These are phyloP conservation scores for Guyanaporus albipodus DNA, from an alignment of 768 basidiomycete genomes.

Conservation along the genomic window DNA sequence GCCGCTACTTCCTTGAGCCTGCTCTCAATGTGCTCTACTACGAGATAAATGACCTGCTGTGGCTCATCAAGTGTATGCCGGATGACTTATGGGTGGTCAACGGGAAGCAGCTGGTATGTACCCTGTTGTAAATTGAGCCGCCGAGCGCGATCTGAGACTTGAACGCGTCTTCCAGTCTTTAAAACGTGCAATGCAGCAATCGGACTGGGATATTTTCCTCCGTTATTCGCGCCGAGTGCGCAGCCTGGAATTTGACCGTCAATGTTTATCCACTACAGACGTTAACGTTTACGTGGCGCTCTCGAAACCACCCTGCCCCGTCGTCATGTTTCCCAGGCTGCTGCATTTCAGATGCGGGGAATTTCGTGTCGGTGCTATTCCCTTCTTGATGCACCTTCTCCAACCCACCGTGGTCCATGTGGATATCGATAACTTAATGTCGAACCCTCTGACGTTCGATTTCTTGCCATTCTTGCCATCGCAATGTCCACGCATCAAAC, in stretches of 20 bases:
- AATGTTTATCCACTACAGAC: slow-evolving; percentile 23
- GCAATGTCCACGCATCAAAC: slow-evolving; percentile 23
- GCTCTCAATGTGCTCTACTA: slow-evolving; percentile 31
- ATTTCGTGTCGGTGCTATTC: slow-evolving; percentile 18
- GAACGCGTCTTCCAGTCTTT: slow-evolving; percentile 16
- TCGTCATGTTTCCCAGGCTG: slow-evolving; percentile 24
- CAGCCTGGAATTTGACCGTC: slow-evolving; percentile 30
- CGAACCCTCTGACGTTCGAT: slow-evolving; percentile 18
- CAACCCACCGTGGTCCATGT: slow-evolving; percentile 24
- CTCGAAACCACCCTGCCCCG: slow-evolving; percentile 11
- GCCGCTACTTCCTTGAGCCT: slow-evolving; percentile 30
- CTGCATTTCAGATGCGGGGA: slow-evolving; percentile 28
- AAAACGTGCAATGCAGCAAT: slow-evolving; percentile 16
- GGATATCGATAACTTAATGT: slow-evolving; percentile 29
- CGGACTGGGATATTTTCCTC: slow-evolving; percentile 29
- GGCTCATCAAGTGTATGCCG: slow-evolving; percentile 31
- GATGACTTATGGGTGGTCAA: slow-evolving; percentile 31
- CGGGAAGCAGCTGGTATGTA: slow-evolving; percentile 28
- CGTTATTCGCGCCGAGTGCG: slow-evolving; percentile 29
- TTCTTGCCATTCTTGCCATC: slow-evolving; percentile 21
- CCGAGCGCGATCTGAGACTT: slow-evolving; percentile 8
- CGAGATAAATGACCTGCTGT: slow-evolving; percentile 30
- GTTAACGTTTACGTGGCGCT: slow-evolving; percentile 19
- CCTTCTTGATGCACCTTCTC: slow-evolving; percentile 25
- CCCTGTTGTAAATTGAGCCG: not conserved